Evolutionary conservation across 495 filamentous ascomycete species (phyloP).

Genomic region (Annulohypoxylon stygium): DNA sequence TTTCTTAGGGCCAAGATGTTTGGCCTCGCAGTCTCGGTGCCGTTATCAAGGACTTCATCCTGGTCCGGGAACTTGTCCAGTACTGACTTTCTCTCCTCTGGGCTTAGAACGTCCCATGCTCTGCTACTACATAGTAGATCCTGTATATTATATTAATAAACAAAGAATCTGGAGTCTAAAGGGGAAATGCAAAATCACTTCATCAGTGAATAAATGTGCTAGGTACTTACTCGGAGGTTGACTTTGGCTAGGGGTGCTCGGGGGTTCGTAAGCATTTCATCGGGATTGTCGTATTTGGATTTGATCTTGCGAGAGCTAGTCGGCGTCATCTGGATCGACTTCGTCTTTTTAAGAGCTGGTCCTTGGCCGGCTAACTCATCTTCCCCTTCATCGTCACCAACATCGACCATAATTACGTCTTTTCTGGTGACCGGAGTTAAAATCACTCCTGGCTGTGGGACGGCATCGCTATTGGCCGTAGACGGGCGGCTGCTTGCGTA

Average conservation of each 20-base stretch:
- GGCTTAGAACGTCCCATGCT: slow-evolving; percentile 70
- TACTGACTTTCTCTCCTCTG: slow-evolving; percentile 68
- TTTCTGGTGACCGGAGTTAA: slow-evolving; percentile 23
- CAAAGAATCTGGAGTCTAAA: background rate
- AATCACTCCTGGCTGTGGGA: slow-evolving; percentile 1
- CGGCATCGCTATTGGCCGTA: slow-evolving; percentile 24
- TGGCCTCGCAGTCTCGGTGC: slow-evolving; percentile 53
- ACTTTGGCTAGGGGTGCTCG: slow-evolving; percentile 67
- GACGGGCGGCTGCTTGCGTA: slow-evolving; percentile 27
- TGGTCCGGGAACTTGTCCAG: slow-evolving; percentile 68
- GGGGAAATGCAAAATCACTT: background rate
- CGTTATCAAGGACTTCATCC: slow-evolving; percentile 51
- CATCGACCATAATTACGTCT: slow-evolving; percentile 35
- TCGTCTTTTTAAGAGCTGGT: slow-evolving; percentile 38
- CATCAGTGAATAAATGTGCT: background rate
- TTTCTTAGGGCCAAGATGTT: slow-evolving; percentile 54
- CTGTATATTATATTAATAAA: slow-evolving; percentile 51
- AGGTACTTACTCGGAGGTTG: slow-evolving; percentile 67
- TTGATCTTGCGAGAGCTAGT: slow-evolving; percentile 31
- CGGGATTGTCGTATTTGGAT: slow-evolving; percentile 48
- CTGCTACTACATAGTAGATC: slow-evolving; percentile 66
- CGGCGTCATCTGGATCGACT: slow-evolving; percentile 12
- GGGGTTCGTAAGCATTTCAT: slow-evolving; percentile 63
- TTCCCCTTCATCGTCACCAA: slow-evolving; percentile 35
- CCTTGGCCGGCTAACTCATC: slow-evolving; percentile 22